Evolutionary conservation across 2,329 filamentous ascomycete genomes (phyloP).

Genomic region (Ceratocystis albifundus): DNA sequence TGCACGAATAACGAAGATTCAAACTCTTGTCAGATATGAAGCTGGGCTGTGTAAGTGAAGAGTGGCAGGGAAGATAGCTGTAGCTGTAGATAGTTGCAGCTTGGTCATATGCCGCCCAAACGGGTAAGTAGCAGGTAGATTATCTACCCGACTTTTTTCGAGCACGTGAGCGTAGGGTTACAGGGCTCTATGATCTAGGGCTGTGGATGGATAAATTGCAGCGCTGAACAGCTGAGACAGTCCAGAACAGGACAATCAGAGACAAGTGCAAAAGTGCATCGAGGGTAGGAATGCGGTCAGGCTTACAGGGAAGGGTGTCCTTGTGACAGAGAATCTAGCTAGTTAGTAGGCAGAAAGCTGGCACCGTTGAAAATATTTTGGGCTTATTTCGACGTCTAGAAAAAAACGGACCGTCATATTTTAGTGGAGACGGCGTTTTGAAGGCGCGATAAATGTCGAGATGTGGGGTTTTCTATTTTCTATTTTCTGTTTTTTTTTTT

Average conservation of each 20-base stretch:
- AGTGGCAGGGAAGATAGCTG: not conserved
- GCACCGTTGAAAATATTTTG: not conserved
- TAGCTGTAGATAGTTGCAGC: not conserved
- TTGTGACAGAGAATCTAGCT: not conserved
- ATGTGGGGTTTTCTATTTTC: too few species aligned
- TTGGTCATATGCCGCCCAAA: not conserved
- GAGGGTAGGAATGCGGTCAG: too few species aligned
- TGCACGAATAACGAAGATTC: too few species aligned
- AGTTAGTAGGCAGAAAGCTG: not conserved
- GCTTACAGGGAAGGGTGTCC: not conserved
- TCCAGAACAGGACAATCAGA: not conserved
- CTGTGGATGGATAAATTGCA: not conserved
- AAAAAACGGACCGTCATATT: not conserved
- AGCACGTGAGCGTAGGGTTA: not conserved
- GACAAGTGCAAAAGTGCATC: not conserved
- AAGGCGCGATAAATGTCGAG: not conserved
- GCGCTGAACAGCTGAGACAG: not conserved
- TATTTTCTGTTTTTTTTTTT: too few species aligned
- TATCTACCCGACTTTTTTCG: too few species aligned
- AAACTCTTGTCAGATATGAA: too few species aligned
- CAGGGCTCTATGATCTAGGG: not conserved
- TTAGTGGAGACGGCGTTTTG: not conserved
- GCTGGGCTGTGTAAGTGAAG: not conserved
- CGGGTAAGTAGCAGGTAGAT: too few species aligned
- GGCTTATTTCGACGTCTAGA: not conserved